Evolutionary conservation across 768 basidiomycete species (phyloP).

Genomic region (Trametopsis cervina): DNA sequence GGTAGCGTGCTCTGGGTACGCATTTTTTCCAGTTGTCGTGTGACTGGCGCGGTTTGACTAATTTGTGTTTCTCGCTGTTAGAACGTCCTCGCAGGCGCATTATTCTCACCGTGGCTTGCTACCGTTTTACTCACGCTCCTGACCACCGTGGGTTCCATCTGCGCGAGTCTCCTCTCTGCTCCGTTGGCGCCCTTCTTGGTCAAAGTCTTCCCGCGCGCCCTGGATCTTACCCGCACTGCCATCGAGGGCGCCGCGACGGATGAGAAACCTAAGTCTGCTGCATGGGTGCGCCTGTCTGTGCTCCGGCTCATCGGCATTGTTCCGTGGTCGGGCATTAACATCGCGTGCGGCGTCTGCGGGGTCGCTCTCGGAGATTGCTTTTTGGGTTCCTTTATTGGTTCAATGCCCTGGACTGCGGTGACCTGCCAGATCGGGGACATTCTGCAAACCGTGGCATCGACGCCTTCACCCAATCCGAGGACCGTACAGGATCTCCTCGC

Average conservation of each 20-base stretch:
- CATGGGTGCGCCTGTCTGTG: slow-evolving; percentile 83
- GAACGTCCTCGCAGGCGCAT: slow-evolving; percentile 87
- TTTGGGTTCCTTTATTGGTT: slow-evolving; percentile 78
- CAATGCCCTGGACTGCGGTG: slow-evolving; percentile 85
- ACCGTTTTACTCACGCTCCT: slow-evolving; percentile 76
- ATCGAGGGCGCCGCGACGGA: slow-evolving; percentile 60
- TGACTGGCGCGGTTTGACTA: slow-evolving; percentile 1
- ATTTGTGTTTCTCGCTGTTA: slow-evolving; percentile 24
- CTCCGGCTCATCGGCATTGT: slow-evolving; percentile 89
- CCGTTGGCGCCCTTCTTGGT: slow-evolving; percentile 83
- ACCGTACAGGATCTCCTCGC: slow-evolving; percentile 81
- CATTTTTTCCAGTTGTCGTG: slow-evolving; percentile 9
- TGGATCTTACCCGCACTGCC: slow-evolving; percentile 78
- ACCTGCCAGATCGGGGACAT: slow-evolving; percentile 89
- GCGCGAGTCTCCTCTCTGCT: slow-evolving; percentile 71
- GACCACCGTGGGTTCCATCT: slow-evolving; percentile 81
- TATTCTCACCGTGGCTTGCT: slow-evolving; percentile 79
- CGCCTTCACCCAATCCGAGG: slow-evolving; percentile 62
- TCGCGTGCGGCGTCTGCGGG: slow-evolving; percentile 89
- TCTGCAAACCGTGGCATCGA: slow-evolving; percentile 73
- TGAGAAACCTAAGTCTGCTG: slow-evolving; percentile 27
- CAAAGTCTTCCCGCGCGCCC: slow-evolving; percentile 73
- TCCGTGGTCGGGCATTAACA: slow-evolving; percentile 96
- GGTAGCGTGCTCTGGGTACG: slow-evolving; percentile 88
- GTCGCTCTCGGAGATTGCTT: slow-evolving; percentile 71